Evolutionary conservation across 176 grass and related monocot genomes (phyloP), one percentile per base, ranked within the genome.

Genomic region (Triticum urartu): DNA sequence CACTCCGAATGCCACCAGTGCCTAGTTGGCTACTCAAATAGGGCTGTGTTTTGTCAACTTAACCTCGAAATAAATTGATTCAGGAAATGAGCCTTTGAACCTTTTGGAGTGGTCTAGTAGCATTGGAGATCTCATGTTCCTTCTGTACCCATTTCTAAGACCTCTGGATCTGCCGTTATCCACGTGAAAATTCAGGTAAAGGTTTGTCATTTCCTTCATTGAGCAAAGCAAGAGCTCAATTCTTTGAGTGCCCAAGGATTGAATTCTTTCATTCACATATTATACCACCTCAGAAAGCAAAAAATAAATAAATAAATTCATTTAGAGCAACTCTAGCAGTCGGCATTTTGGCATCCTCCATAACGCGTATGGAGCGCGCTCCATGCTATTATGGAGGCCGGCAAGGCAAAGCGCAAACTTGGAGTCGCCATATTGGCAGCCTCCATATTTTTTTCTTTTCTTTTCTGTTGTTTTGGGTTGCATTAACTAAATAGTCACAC

Each of bases 101-200:
- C 24, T 77, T 76, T 77, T 58, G 75, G 52, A 38, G 20, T 78
- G 20, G 48, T 50, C 30, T 77, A 59, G 75, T 11, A 77, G 75
- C 75, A 58, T 77, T 35, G 50, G 50, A 77, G 48, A 33, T 11
- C 26, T 77, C 18, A 72, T 75, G 24, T 33, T 34, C 47, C 26
- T 75, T 34, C 9, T 1, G 4, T 56, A 11, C 21, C 76, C 11
- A 14, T 62, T 58, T 62, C 54, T 11, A 10, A 32, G 24, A 81
- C 38, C 40, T 26, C 36, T 80, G 6, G 24, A 65, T 26, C 13
- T 2, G 4, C 28, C 5, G 35, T 80, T 22, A 64, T 64, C 36
- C 7, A 20, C 58, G 10, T 45, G 36, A 66, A 11, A 80, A 40
- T 63, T 40, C 56, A 63, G 60, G 58, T 62, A 22, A 79, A 79